These are phyloP conservation scores for Scheffersomyces illinoinensis DNA, from an alignment of 1,139 yeast genomes.

Conservation along the genomic window DNA sequence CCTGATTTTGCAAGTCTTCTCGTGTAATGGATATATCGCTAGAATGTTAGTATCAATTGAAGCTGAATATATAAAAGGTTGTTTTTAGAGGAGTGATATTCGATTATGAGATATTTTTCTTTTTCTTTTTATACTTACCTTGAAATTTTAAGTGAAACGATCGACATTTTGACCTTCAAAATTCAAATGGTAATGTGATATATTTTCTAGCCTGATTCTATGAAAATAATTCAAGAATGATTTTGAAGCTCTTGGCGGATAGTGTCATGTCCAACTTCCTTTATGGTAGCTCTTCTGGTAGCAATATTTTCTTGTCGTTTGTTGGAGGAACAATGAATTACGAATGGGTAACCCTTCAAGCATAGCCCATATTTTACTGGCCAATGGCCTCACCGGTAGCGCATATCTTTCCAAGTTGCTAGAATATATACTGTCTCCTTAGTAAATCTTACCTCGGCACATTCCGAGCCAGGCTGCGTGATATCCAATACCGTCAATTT, in stretches of 20 bases:
- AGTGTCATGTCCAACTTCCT: background rate
- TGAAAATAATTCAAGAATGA: too few species aligned
- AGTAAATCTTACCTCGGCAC: background rate
- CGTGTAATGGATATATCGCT: slow-evolving; percentile 22
- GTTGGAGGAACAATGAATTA: background rate
- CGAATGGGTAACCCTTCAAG: background rate
- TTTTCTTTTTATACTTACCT: background rate
- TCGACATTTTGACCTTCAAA: slow-evolving; percentile 27
- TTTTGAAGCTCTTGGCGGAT: too few species aligned
- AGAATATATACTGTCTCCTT: background rate
- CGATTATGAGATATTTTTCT: too few species aligned
- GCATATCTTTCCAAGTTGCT: background rate
- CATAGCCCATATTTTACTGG: background rate
- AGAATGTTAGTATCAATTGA: slow-evolving; percentile 14
- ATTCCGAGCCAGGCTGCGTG: background rate
- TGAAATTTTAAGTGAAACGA: slow-evolving; percentile 24
- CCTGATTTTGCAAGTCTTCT: slow-evolving; percentile 25
- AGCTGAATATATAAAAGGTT: too few species aligned
- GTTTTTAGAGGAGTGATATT: too few species aligned
- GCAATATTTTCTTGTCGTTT: background rate
- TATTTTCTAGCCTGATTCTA: too few species aligned
- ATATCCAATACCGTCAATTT: background rate
- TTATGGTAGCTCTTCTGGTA: background rate
- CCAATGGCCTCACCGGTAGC: background rate
- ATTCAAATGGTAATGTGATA: too few species aligned